Evolutionary conservation across 148 eudicot species (phyloP).

Genomic region (Polygonum maritimum): DNA sequence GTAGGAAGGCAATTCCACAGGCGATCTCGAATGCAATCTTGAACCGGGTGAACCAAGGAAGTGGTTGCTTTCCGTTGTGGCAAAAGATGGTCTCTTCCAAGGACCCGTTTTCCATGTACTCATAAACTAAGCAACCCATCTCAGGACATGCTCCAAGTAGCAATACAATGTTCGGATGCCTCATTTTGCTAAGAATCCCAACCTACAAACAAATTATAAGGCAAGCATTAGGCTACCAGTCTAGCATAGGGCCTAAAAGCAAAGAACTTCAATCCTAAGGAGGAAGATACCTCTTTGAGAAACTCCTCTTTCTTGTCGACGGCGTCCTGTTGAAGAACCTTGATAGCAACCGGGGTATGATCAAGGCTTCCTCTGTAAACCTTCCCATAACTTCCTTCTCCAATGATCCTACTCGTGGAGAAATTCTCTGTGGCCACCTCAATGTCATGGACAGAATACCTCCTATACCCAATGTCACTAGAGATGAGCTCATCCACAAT

Average conservation of each 20-base stretch:
- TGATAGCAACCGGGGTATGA: conserved; percentile 48
- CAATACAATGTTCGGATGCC: conserved; percentile 46
- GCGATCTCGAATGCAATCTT: conserved; percentile 43
- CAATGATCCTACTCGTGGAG: conserved; percentile 35
- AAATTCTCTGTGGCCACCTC: conserved; percentile 37
- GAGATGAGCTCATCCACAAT: conserved; percentile 34
- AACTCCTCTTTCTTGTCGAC: conserved; percentile 48
- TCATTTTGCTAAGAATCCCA: conserved; percentile 46
- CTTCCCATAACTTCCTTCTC: conserved; percentile 54
- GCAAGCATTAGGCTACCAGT: background rate
- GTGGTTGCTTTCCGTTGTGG: conserved; percentile 16
- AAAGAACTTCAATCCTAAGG: background rate
- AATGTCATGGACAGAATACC: conserved; percentile 38
- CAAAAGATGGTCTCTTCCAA: conserved; percentile 31
- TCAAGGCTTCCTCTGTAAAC: conserved; percentile 51
- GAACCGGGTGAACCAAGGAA: conserved; percentile 44
- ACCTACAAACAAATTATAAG: conserved; percentile 21
- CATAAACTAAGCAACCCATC: conserved; percentile 42
- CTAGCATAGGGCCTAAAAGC: background rate
- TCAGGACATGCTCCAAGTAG: conserved; percentile 60
- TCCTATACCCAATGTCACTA: conserved; percentile 32
- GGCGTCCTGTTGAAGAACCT: conserved; percentile 42
- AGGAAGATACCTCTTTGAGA: conserved; percentile 9
- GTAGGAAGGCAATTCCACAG: conserved; percentile 46
- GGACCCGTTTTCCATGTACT: conserved; percentile 46